Conservation (phyloP, 768 basidiomycete genomes). For the Clavaria fumosa region DNA sequence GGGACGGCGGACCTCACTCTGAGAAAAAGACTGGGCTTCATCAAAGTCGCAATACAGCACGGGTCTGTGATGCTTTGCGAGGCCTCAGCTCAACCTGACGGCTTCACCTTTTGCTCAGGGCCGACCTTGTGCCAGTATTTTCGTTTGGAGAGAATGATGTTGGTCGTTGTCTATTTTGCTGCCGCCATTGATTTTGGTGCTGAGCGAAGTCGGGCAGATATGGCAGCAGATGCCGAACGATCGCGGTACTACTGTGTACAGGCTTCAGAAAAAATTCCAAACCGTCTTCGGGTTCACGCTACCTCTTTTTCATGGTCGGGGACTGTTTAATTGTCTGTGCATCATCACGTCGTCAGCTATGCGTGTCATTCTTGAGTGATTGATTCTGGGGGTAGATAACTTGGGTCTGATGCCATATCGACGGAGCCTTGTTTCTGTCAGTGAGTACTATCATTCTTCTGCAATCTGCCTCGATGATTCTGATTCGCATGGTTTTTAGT, state of each 20-base stretch:
- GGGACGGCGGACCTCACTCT: slow-evolving; percentile 91
- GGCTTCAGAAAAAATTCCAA: slow-evolving; percentile 83
- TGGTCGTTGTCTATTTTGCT: background rate
- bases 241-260: slow-evolving; percentile 77
- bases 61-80: slow-evolving; percentile 36
- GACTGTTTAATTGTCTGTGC: slow-evolving; percentile 80
- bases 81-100: slow-evolving; percentile 3
- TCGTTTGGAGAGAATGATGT: slow-evolving; percentile 99
- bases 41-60: slow-evolving; percentile 84
- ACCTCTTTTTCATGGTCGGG: slow-evolving; percentile 94
- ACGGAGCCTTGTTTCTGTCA: slow-evolving; percentile 87
- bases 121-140: slow-evolving; percentile 93
- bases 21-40: slow-evolving; percentile 77
- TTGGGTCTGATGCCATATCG: slow-evolving; percentile 93
- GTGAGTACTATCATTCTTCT: slow-evolving; percentile 35
- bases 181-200: slow-evolving; percentile 3
- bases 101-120: slow-evolving; percentile 41
- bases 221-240: slow-evolving; percentile 96
- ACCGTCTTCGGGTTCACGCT: slow-evolving; percentile 88
- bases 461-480: background rate
- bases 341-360: background rate
- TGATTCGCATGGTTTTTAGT: slow-evolving; percentile 29
- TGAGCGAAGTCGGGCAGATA: slow-evolving; percentile 44
- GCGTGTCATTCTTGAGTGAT: background rate
- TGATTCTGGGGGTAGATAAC: no score